Conservation (phyloP, 1,284 basidiomycete species). For the Rhodotorula mucilaginosa region DNA sequence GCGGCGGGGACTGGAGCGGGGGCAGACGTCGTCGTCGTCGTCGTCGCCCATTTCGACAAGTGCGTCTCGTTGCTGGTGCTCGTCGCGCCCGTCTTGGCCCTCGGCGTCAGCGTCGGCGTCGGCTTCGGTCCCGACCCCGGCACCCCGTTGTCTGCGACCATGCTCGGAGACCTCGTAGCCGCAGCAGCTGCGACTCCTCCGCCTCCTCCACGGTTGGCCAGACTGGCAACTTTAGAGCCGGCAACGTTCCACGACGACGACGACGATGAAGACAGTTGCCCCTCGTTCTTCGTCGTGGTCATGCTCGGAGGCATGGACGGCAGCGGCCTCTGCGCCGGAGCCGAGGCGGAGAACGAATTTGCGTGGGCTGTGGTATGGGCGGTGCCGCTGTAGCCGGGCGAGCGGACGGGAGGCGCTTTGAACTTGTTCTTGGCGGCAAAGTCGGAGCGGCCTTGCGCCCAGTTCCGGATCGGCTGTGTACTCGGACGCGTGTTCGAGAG, state of each 20-base stretch:
- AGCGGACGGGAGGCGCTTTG: not conserved
- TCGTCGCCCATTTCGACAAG: not conserved
- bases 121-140: not conserved
- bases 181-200: not conserved
- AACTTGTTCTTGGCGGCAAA: conserved; percentile 12
- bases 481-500: not conserved
- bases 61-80: not conserved
- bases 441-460: conserved; percentile 13
- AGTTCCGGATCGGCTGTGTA: conserved; percentile 2
- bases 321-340: too few species aligned
- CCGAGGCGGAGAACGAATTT: too few species aligned
- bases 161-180: not conserved
- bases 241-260: not conserved
- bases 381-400: not conserved
- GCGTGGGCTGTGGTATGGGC: too few species aligned
- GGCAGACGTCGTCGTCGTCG: not conserved
- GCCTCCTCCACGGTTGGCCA: not conserved
- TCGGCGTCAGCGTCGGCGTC: not conserved
- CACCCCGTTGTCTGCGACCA: not conserved
- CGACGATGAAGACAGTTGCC: too few species aligned
- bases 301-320: not conserved
- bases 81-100: not conserved
- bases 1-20: not conserved
- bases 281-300: too few species aligned
- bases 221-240: not conserved